Evolutionary conservation across 768 basidiomycete species (phyloP).

Genomic region (Suillus placidus): DNA sequence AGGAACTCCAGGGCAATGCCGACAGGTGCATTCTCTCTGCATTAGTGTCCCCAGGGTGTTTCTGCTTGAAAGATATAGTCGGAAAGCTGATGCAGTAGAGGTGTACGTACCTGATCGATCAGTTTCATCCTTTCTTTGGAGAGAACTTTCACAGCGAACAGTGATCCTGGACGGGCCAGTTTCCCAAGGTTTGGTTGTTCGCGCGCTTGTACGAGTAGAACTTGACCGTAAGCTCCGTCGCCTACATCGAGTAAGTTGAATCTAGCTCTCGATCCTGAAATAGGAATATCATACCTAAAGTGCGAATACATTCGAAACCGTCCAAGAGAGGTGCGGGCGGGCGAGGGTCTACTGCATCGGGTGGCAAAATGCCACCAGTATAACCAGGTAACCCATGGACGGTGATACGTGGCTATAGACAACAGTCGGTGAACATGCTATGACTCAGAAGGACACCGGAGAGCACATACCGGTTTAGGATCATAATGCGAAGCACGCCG

Average conservation of each 20-base stretch:
- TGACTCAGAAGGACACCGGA: neutral
- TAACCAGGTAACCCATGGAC: slow-evolving; percentile 15
- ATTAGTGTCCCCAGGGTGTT: slow-evolving; percentile 35
- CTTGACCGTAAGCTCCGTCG: slow-evolving; percentile 43
- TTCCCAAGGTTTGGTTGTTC: slow-evolving; percentile 28
- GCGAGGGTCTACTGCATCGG: slow-evolving; percentile 37
- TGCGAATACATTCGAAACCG: slow-evolving; percentile 46
- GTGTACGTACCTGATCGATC: slow-evolving; percentile 31
- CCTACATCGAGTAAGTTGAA: slow-evolving; percentile 33
- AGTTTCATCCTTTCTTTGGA: slow-evolving; percentile 38
- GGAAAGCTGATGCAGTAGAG: neutral
- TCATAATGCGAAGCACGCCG: neutral
- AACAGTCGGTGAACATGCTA: slow-evolving; percentile 5
- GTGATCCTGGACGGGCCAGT: slow-evolving; percentile 38
- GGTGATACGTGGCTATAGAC: slow-evolving; percentile 20
- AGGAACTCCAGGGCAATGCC: slow-evolving; percentile 55
- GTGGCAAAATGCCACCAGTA: slow-evolving; percentile 19
- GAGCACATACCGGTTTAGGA: neutral
- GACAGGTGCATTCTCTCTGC: slow-evolving; percentile 46
- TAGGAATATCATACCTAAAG: slow-evolving; percentile 37
- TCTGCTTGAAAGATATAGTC: slow-evolving; percentile 19
- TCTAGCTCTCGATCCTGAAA: neutral
- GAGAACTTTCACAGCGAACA: slow-evolving; percentile 52
- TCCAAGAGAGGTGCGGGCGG: slow-evolving; percentile 38
- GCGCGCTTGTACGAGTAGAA: slow-evolving; percentile 43